Conservation (phyloP, 768 basidiomycete species). For the Lyophyllum semitale region DNA sequence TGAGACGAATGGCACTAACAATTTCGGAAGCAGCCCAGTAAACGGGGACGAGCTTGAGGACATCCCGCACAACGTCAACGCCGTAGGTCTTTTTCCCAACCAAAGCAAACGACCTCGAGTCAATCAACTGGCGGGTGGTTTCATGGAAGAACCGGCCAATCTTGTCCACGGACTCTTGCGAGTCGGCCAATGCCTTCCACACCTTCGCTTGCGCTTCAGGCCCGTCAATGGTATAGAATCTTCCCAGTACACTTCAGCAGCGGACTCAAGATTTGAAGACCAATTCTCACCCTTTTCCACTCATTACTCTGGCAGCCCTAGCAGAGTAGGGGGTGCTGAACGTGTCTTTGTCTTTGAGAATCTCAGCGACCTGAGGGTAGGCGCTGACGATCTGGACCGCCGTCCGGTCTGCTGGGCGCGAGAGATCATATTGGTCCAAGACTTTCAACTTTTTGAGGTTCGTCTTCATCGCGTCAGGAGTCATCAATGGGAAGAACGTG, state of each 20-base stretch:
- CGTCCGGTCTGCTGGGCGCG: constrained; percentile 41
- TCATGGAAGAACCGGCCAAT: constrained; percentile 66
- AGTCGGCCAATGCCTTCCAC: constrained; percentile 44
- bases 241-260: constrained; percentile 23
- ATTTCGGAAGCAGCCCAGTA: constrained; percentile 72
- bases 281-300: constrained; percentile 57
- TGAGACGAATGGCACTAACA: constrained; percentile 33
- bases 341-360: constrained; percentile 45
- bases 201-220: constrained; percentile 52
- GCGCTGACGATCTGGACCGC: constrained; percentile 36
- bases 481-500: constrained; percentile 90
- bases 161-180: constrained; percentile 47
- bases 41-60: constrained; percentile 65
- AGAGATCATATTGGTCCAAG: constrained; percentile 54
- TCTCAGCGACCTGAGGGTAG: constrained; percentile 53
- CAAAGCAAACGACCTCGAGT: constrained; percentile 52
- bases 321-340: constrained; percentile 54
- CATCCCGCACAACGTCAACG: constrained; percentile 71
- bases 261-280: neutral
- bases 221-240: constrained; percentile 68
- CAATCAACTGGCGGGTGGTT: constrained; percentile 61
- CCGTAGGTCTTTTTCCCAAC: constrained; percentile 53
- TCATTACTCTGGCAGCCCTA: constrained; percentile 54
- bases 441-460: constrained; percentile 59
- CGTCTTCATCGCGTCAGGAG: constrained; percentile 65